phyloP scores from a whole-genome alignment of 2,329 filamentous ascomycete genomes.

The Pezicula carpinea region DNA sequence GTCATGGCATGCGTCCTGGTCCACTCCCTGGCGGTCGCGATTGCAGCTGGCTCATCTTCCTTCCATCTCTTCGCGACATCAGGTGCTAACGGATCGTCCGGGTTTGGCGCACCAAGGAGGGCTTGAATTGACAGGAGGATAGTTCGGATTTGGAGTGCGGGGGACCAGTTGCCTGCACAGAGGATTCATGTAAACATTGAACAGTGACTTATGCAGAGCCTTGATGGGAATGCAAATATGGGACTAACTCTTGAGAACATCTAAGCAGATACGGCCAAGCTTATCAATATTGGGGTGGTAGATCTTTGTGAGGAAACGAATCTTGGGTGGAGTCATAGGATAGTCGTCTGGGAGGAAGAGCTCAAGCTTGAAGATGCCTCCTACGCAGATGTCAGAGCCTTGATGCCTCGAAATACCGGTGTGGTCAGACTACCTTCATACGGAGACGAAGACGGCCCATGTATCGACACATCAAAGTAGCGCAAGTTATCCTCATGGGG shows the following conservation, averaged over 20 bases:
- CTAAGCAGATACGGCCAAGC: slow-evolving; percentile 91
- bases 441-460: slow-evolving; percentile 85
- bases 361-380: slow-evolving; percentile 90
- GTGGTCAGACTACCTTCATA: slow-evolving; percentile 69
- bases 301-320: slow-evolving; percentile 97
- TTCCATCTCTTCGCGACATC: slow-evolving; percentile 98
- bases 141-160: slow-evolving; percentile 93
- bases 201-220: not conserved
- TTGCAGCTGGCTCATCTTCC: slow-evolving; percentile 88
- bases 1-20: slow-evolving; percentile 47
- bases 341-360: slow-evolving; percentile 98
- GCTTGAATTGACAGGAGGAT: slow-evolving; percentile 99
- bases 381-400: slow-evolving; percentile 16
- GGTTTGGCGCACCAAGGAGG: slow-evolving; percentile 90
- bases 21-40: slow-evolving; percentile 89
- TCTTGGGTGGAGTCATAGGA: slow-evolving; percentile 98
- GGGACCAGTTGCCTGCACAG: slow-evolving; percentile 88
- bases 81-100: slow-evolving; percentile 95
- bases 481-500: slow-evolving; percentile 96
- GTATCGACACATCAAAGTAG: slow-evolving; percentile 97
- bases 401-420: not conserved
- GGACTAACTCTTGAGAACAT: slow-evolving; percentile 89
- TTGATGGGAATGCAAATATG: not conserved
- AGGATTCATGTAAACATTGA: slow-evolving; percentile 12
- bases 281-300: slow-evolving; percentile 99